Evolutionary conservation across 1,284 basidiomycete species (phyloP), one percentile per base, ranked within the genome.

Genomic region (Serendipita sp.): DNA sequence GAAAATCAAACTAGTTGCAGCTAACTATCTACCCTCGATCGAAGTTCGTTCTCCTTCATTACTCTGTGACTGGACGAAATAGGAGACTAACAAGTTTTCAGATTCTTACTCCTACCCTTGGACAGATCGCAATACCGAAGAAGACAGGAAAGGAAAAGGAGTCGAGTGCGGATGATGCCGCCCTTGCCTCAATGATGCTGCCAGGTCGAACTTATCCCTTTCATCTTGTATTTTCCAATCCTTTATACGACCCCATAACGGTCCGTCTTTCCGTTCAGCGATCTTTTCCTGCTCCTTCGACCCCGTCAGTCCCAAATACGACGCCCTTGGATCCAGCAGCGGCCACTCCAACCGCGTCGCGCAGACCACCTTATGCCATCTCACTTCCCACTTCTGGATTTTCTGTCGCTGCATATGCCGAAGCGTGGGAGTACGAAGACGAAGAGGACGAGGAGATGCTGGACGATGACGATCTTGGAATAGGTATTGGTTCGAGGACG

Each of bases 1-100:
- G 82, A 98, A 98, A 75, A 98, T 99, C 75, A 97, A 96, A 73
- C 85, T 97, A 55, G 89, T 95, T 55, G 96, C 95, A 0, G 82
- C 87, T 30, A 94, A 91, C 72, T 98, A 97, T 73, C 78, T 99
- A 15, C 96, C 95, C 0, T 82, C 87, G 1, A 87, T 97, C 45
- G 82, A 83, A n/a, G 80, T 88, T 34, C 77, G 82, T 22, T 78
- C 87, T 41, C 86, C 84, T n/a, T 61, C 67, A 8, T 45, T 64
- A 38, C 42, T 63, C n/a, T 60, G 49, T 13, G 29, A n/a, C 26
- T n/a, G 15, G 12, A 13, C 49, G 12, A 53, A 13, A 44, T 22
- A 22, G 22, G 22, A 22, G 13, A 17, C 43, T 44, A 13, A 44
- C 43, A 13, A n/a, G 15, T 53, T 10, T 53, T 10, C 12, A 53